These are phyloP conservation scores for Dryadomyces quercivorus DNA, from an alignment of 2,329 filamentous ascomycete genomes.

Conservation along the genomic window DNA sequence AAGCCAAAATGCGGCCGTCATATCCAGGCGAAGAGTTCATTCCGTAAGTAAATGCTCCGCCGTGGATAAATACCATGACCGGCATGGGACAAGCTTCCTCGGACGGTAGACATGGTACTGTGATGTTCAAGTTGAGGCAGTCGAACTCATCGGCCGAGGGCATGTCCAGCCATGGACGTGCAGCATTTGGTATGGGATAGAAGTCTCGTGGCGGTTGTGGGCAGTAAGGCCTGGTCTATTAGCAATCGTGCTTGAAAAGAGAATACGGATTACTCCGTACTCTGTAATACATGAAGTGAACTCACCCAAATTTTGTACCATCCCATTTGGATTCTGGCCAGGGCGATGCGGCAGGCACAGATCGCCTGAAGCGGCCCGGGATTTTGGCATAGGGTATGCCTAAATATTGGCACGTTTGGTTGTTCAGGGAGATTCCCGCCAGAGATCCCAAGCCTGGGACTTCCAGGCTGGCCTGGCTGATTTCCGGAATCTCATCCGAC, in stretches of 20 bases:
- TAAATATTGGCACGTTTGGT: slow-evolving; percentile 6
- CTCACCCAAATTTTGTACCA: slow-evolving; percentile 8
- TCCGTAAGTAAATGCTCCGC: slow-evolving; percentile 7
- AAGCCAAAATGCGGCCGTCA: neutral
- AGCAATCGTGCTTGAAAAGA: neutral
- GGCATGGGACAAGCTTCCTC: neutral
- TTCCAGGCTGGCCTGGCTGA: neutral
- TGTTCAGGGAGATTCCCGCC: slow-evolving; percentile 4
- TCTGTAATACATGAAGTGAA: too few species aligned
- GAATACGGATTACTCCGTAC: too few species aligned
- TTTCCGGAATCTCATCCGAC: slow-evolving; percentile 1
- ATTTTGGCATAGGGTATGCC: slow-evolving; percentile 7
- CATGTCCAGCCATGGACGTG: slow-evolving; percentile 6
- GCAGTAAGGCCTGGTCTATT: slow-evolving; percentile 3
- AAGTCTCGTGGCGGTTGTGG: slow-evolving; percentile 9
- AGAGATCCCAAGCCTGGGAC: slow-evolving; percentile 6
- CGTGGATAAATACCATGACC: slow-evolving; percentile 9
- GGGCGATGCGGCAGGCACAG: neutral
- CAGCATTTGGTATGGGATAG: slow-evolving; percentile 5
- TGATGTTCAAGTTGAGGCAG: slow-evolving; percentile 9
- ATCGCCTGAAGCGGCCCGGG: slow-evolving; percentile 7
- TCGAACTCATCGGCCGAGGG: slow-evolving; percentile 1
- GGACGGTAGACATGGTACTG: slow-evolving; percentile 3
- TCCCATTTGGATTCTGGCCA: slow-evolving; percentile 4
- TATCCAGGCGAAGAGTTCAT: neutral